Base-by-base conservation (phyloP, 345 rosid species). In the Aquilaria yunnanensis region DNA sequence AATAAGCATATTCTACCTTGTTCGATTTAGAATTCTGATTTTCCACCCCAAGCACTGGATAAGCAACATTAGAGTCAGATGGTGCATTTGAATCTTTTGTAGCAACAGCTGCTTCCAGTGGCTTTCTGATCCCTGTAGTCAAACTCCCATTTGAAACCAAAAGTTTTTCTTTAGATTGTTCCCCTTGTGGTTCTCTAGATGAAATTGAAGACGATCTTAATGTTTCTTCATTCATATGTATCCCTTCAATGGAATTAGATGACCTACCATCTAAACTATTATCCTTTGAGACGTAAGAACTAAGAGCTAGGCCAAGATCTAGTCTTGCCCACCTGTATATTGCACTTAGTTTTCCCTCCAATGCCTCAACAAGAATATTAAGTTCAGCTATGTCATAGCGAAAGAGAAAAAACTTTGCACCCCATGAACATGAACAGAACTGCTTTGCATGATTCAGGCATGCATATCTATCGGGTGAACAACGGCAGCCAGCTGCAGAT, bases 271-370 rank as follows among this genome's bases (percentile, higher is more conserved):
- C 69, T 23, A 67, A 77, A 57, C 57, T 55, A 45, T 70, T 85
- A 70, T 71, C 84, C 57, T 68, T 83, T 14, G 87, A 66, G 64
- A 78, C 47, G 10, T 65, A 67, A 51, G 90, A 83, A 74, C 84
- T 80, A 74, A 91, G 77, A 63, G 94, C 90, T 57, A 95, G 77
- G 61, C 98, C 99, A 71, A 95, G 92, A 81, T 91, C 97, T 41
- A 80, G 86, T 75, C 80, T 85, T n/a, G 96, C 96, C 99, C 99
- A 95, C 80, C 94, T 80, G 77, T 91, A 95, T 32, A 95, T 81
- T 59, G 99, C 86, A 75, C 96, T 87, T 63, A 95, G 64, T 76
- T 89, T 95, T 61, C 99, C 99, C 79, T 89, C 97, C 79, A 95
- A 70, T 52, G 99, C 99, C 80, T 91, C 96, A 43, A 86, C 84